These are phyloP conservation scores for Phoenix roebelenii DNA, from an alignment of 176 grass and related monocot genomes.

Conservation along the genomic window DNA sequence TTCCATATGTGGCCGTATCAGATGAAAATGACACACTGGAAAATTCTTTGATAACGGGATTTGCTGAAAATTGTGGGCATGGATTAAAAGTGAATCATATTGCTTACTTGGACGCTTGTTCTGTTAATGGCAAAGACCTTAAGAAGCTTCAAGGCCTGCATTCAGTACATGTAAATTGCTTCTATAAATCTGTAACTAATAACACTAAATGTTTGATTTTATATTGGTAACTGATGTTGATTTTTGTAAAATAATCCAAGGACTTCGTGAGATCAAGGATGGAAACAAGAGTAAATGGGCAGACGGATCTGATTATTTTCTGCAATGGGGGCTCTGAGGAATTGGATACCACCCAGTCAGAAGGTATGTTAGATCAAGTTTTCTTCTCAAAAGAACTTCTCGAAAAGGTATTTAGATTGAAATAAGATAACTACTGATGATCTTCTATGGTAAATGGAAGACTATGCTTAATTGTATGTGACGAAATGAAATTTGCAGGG, in stretches of 20 bases:
- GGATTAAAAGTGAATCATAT: conserved; percentile 39
- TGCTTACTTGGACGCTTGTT: conserved; percentile 43
- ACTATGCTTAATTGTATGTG: neutral
- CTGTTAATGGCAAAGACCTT: conserved; percentile 26
- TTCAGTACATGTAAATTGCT: conserved; percentile 42
- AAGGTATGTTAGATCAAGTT: conserved; percentile 36
- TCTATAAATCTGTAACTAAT: too few species aligned
- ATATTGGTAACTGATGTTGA: too few species aligned
- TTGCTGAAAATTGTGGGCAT: conserved; percentile 61
- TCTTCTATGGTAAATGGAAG: conserved; percentile 11
- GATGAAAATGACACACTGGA: conserved; percentile 58
- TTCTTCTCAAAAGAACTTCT: too few species aligned
- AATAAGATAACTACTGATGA: neutral
- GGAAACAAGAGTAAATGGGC: conserved; percentile 26
- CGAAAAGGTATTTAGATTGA: conserved; percentile 46
- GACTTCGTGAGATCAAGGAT: conserved; percentile 38
- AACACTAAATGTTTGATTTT: too few species aligned
- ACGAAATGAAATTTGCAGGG: conserved; percentile 27
- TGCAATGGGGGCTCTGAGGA: conserved; percentile 46
- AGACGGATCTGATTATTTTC: conserved; percentile 52
- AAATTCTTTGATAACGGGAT: conserved; percentile 53
- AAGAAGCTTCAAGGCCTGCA: conserved; percentile 50
- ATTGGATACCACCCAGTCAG: conserved; percentile 35
- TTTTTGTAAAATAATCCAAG: conserved; percentile 24
- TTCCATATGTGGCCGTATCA: conserved; percentile 62